phyloP scores from a whole-genome alignment of 73 alveolate species.

The Breviolum minutum region DNA sequence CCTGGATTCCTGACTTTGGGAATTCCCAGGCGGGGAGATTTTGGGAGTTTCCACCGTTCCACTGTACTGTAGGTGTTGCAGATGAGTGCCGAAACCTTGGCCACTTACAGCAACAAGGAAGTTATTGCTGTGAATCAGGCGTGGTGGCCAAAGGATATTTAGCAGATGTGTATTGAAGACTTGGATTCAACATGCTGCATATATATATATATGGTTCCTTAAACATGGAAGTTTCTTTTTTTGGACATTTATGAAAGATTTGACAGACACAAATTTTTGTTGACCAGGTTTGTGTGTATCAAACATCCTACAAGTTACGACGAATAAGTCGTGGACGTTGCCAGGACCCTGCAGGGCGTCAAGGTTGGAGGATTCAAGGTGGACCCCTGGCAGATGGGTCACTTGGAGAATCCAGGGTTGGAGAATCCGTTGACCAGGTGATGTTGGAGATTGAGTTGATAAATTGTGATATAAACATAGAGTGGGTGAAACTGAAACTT shows the following conservation, averaged over 20 bases:
- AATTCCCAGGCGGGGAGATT: too few species aligned
- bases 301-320: neutral
- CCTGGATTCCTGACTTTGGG: too few species aligned
- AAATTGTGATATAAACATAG: neutral
- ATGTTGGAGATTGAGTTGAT: neutral
- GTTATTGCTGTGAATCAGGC: slow-evolving; percentile 75
- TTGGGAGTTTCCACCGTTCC: too few species aligned
- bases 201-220: too few species aligned
- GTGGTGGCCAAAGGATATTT: neutral
- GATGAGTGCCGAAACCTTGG: slow-evolving; percentile 43
- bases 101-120: slow-evolving; percentile 83
- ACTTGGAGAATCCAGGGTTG: neutral
- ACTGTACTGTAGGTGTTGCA: slow-evolving; percentile 1
- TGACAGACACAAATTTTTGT: too few species aligned
- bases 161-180: neutral
- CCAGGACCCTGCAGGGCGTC: slow-evolving; percentile 24
- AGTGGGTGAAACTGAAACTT: neutral
- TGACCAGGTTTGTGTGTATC: too few species aligned
- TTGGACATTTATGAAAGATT: neutral
- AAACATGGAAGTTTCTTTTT: neutral
- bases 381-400: slow-evolving; percentile 58
- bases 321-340: neutral
- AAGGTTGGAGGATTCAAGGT: slow-evolving; percentile 39
- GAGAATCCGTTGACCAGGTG: neutral
- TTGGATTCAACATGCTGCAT: neutral